Percentiles rank a stretch among this genome's conserved stretches.
phyloP scores from a whole-genome alignment of 305 asterid genomes.

The Rubia tinctorum region DNA sequence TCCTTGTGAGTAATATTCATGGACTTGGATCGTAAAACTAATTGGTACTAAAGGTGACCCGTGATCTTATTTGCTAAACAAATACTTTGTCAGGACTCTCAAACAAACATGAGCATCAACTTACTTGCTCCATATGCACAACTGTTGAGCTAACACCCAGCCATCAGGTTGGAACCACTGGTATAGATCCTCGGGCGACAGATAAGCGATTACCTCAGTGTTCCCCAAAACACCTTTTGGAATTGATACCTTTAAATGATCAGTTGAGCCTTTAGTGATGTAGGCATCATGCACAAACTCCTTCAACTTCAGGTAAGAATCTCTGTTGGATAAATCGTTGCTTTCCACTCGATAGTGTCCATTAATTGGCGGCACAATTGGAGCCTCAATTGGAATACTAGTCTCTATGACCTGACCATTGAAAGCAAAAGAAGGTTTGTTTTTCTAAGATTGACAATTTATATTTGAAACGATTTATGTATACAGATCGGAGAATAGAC shows the following conservation, averaged over 20 bases:
- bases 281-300: background rate
- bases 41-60: too few relatives aligned
- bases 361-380: background rate
- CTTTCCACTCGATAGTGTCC: background rate
- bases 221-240: background rate
- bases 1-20: too few relatives aligned
- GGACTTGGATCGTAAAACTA: too few relatives aligned
- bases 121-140: conserved; percentile 1
- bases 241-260: background rate
- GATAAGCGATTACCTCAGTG: background rate
- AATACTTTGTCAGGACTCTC: too few relatives aligned
- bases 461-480: too few relatives aligned
- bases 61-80: too few relatives aligned
- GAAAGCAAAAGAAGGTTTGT: too few relatives aligned
- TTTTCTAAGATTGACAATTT: too few relatives aligned
- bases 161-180: background rate
- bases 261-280: background rate
- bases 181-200: background rate
- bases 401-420: background rate
- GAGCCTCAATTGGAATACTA: background rate
- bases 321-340: background rate
- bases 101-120: background rate
- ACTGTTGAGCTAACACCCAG: background rate
- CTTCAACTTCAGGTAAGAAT: background rate
- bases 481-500: too few relatives aligned